Percentiles rank a stretch among this genome's conserved stretches.
Conservation (phyloP, 2,329 filamentous ascomycete genomes). For the Tolypocladium tropicale region DNA sequence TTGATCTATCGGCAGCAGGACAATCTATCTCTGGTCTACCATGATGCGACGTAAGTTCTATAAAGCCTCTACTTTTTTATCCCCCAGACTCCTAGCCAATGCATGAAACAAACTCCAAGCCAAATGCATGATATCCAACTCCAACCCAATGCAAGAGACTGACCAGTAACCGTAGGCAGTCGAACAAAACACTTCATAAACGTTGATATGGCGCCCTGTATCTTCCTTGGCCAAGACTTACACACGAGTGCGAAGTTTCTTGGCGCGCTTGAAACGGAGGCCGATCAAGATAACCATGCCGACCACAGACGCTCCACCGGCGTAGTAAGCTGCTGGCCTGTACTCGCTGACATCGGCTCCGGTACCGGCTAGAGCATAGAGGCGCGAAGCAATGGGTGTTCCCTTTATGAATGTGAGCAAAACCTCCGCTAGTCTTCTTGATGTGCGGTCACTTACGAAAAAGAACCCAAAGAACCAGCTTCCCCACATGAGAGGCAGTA, state of each 20-base stretch:
- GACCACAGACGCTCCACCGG: slow-evolving; percentile 13
- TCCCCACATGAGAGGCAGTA: slow-evolving; percentile 16
- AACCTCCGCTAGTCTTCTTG: neutral
- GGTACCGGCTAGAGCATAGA: slow-evolving; percentile 12
- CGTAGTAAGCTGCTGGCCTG: slow-evolving; percentile 16
- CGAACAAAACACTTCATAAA: neutral
- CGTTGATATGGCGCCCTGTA: neutral
- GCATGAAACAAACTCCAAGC: too few relatives aligned
- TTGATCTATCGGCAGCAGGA: slow-evolving; percentile 5
- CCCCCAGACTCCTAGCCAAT: neutral
- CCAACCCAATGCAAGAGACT: neutral
- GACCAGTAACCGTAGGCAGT: neutral
- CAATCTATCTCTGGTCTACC: neutral
- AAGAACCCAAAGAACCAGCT: slow-evolving; percentile 18
- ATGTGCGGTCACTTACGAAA: slow-evolving; percentile 9
- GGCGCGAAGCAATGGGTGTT: slow-evolving; percentile 14
- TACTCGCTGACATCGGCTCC: slow-evolving; percentile 9
- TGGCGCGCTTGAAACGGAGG: slow-evolving; percentile 4
- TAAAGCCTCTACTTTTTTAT: neutral
- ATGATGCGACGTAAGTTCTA: neutral
- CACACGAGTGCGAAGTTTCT: slow-evolving; percentile 2
- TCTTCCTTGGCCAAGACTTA: neutral
- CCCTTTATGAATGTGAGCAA: slow-evolving; percentile 10
- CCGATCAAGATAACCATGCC: slow-evolving; percentile 8
- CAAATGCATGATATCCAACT: neutral